A percentile compares a stretch with the other conserved stretches of the same genome.
phyloP scores from a whole-genome alignment of 805 yeast genomes.

The Trichomonascus vanleenenianus region DNA sequence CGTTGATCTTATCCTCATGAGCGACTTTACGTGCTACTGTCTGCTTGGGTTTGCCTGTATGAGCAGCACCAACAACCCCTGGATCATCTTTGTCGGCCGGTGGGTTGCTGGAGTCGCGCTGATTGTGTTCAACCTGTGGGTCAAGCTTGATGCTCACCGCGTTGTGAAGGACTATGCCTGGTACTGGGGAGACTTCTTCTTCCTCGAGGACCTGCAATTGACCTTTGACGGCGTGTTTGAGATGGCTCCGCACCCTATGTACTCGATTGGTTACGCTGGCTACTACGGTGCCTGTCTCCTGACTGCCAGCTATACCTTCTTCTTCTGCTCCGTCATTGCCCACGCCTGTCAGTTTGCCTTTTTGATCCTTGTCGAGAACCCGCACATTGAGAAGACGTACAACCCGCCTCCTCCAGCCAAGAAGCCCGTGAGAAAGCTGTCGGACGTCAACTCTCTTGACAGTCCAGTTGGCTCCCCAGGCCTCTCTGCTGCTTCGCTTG shows the following conservation, averaged over 20 bases:
- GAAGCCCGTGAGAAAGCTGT: slow-evolving; percentile 6
- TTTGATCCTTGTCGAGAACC: slow-evolving; percentile 68
- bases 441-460: slow-evolving; percentile 3
- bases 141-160: slow-evolving; percentile 78
- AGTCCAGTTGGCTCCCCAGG: background rate
- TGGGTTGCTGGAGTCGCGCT: slow-evolving; percentile 51
- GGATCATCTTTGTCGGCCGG: slow-evolving; percentile 41
- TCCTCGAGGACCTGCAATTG: slow-evolving; percentile 59
- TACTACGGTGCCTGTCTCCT: slow-evolving; percentile 78
- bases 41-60: slow-evolving; percentile 46
- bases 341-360: slow-evolving; percentile 73
- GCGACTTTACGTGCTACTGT: slow-evolving; percentile 70
- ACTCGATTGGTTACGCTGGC: slow-evolving; percentile 81
- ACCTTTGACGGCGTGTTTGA: slow-evolving; percentile 86
- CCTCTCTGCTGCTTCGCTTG: background rate
- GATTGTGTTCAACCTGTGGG: slow-evolving; percentile 73
- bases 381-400: slow-evolving; percentile 75
- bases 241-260: slow-evolving; percentile 90
- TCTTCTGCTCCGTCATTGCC: slow-evolving; percentile 62
- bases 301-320: slow-evolving; percentile 62
- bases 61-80: slow-evolving; percentile 35
- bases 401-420: slow-evolving; percentile 21
- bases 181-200: slow-evolving; percentile 95
- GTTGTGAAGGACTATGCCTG: slow-evolving; percentile 87
- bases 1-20: slow-evolving; percentile 78